Evolutionary conservation across 768 basidiomycete species (phyloP), one percentile per base, ranked within the genome.

Genomic region (Zangia roseola): DNA sequence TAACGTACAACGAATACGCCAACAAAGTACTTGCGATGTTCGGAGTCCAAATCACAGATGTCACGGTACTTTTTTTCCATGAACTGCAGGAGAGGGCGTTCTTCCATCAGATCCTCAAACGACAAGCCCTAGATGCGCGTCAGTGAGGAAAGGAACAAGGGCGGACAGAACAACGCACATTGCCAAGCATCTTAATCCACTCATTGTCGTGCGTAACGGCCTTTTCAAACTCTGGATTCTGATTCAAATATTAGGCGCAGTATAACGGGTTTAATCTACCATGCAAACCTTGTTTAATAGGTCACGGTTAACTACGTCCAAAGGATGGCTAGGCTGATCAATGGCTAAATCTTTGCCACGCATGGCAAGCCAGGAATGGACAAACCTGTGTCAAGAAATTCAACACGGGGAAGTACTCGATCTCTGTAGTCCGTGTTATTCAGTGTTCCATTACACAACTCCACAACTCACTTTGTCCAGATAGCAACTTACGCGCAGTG

Each of bases 361-460:
- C 9, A 43, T 3, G 5, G 7, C 6, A 1, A 21, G 5, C n/a
- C 7, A 1, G n/a, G n/a, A 39, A 31, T 9, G 14, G 16, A 41
- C 40, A 6, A 4, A 54, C 53, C 13, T 54, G 44, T 2, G 49
- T n/a, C n/a, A n/a, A 54, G n/a, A n/a, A n/a, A n/a, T n/a, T n/a
- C 30, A 37, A 36, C 3, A 5, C 0, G 1, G 53, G 53, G 19
- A 20, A 20, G 10, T 31, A 36, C 0, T 43, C 6, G 17, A 50
- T 30, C n/a, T 20, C 23, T 31, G n/a, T n/a, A n/a, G n/a, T n/a
- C n/a, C n/a, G n/a, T n/a, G n/a, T n/a, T n/a, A n/a, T n/a, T n/a
- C n/a, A n/a, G n/a, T n/a, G n/a, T n/a, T n/a, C n/a, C n/a, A n/a
- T n/a, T n/a, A n/a, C n/a, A n/a, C n/a, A n/a, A n/a, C n/a, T n/a